A percentile compares a stretch with the other conserved stretches of the same genome.
Conservation (phyloP, 2,329 filamentous ascomycete genomes). For the Pyricularia sp. region DNA sequence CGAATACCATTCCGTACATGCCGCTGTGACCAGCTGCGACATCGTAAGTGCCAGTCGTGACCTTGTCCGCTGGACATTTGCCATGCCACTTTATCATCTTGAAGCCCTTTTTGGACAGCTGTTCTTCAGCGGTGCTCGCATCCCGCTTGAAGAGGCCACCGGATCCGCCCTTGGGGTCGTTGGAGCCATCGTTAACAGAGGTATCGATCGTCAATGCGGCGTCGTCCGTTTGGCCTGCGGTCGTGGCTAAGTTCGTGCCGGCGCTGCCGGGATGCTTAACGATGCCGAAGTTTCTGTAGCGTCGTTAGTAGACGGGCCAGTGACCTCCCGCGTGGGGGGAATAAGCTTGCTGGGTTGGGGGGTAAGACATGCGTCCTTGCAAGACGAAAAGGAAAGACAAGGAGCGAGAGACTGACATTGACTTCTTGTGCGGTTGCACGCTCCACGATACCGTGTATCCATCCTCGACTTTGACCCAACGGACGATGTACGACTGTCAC, state of each 20-base stretch:
- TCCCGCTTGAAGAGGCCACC: constrained; percentile 46
- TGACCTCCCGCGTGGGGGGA: background rate
- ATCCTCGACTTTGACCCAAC: constrained; percentile 88
- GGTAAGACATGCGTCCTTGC: background rate
- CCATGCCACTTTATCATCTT: constrained; percentile 75
- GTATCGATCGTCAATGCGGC: constrained; percentile 26
- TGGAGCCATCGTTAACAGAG: constrained; percentile 21
- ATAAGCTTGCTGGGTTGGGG: background rate
- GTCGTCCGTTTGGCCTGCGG: constrained; percentile 16
- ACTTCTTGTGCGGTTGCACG: constrained; percentile 95
- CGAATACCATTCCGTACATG: constrained; percentile 94
- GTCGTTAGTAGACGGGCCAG: background rate
- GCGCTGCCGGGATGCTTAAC: constrained; percentile 89
- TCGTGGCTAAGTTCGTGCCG: constrained; percentile 36
- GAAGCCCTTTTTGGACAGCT: constrained; percentile 58
- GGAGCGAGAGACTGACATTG: constrained; percentile 48
- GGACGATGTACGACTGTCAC: constrained; percentile 84
- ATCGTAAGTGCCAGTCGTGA: constrained; percentile 82
- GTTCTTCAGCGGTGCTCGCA: constrained; percentile 49
- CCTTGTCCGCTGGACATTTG: constrained; percentile 93
- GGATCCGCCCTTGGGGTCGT: constrained; percentile 26
- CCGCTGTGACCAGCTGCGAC: constrained; percentile 66
- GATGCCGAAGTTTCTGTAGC: constrained; percentile 76
- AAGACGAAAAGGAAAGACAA: background rate
- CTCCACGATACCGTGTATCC: constrained; percentile 96